Percentiles rank a stretch among this genome's conserved stretches.
Conservation (phyloP, 441 rosid species). For the Populus hybrid region DNA sequence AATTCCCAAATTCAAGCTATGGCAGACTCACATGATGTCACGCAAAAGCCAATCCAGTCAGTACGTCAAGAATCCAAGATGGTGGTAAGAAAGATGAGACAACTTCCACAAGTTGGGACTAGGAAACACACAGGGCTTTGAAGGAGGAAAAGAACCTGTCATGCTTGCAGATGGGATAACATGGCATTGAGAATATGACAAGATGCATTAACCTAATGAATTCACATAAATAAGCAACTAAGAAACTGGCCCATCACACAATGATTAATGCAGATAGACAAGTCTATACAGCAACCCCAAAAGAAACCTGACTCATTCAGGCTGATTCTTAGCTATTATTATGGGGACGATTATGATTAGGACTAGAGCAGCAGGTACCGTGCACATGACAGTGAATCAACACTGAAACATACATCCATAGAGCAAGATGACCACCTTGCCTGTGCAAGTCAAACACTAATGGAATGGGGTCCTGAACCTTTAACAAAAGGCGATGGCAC, state of each 20-base stretch:
- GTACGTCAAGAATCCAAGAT: background rate
- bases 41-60: background rate
- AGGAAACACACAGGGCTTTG: background rate
- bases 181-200: too few relatives aligned
- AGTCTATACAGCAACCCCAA: background rate
- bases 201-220: background rate
- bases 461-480: conserved; percentile 4
- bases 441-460: conserved; percentile 14
- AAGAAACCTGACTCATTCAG: background rate
- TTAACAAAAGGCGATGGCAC: conserved; percentile 19
- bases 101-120: background rate
- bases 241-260: background rate
- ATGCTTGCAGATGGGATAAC: background rate
- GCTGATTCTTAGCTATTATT: background rate
- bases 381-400: background rate
- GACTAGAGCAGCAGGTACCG: background rate
- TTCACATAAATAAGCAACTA: background rate
- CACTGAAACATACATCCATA: background rate
- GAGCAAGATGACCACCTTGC: background rate
- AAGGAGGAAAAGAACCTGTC: background rate
- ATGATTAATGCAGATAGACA: background rate
- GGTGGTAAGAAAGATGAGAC: background rate
- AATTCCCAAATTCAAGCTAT: background rate
- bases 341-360: background rate
- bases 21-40: background rate